A percentile compares a stretch with the other conserved stretches of the same genome.
phyloP scores from a whole-genome alignment of 2,329 filamentous ascomycete genomes.

The Lithohypha guttulata region DNA sequence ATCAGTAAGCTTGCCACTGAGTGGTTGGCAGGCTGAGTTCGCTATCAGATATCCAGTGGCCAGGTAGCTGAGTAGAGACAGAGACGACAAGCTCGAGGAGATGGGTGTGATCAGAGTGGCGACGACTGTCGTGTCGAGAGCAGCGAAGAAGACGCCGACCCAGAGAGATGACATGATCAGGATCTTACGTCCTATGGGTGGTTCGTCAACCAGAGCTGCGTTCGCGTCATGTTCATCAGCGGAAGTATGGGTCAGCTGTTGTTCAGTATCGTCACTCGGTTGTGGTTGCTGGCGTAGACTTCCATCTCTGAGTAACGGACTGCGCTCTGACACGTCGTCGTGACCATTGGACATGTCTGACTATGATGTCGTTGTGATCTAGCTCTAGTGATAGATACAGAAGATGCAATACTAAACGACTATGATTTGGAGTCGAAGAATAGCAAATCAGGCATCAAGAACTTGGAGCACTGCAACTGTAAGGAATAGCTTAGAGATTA shows the following conservation, averaged over 20 bases:
- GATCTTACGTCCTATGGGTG: conserved; percentile 36
- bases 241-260: conserved; percentile 2
- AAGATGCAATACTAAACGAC: too few relatives aligned
- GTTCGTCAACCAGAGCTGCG: conserved; percentile 31
- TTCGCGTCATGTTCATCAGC: background rate
- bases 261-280: conserved; percentile 6
- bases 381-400: too few relatives aligned
- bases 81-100: conserved; percentile 68
- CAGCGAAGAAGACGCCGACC: conserved; percentile 46
- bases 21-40: conserved; percentile 74
- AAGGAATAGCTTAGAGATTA: too few relatives aligned
- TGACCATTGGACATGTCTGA: conserved; percentile 6
- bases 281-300: background rate
- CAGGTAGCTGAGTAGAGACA: conserved; percentile 76
- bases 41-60: conserved; percentile 80
- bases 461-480: too few relatives aligned
- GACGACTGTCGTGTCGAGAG: conserved; percentile 69
- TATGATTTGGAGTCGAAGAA: too few relatives aligned
- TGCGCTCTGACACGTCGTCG: conserved; percentile 11
- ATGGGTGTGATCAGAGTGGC: conserved; percentile 78
- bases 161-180: conserved; percentile 41
- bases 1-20: conserved; percentile 77
- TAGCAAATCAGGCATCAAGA: too few relatives aligned
- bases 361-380: background rate
- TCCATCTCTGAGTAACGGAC: conserved; percentile 15